These are phyloP conservation scores for Monilinia aucupariae DNA, from an alignment of 2,329 filamentous ascomycete genomes.

Conservation along the genomic window DNA sequence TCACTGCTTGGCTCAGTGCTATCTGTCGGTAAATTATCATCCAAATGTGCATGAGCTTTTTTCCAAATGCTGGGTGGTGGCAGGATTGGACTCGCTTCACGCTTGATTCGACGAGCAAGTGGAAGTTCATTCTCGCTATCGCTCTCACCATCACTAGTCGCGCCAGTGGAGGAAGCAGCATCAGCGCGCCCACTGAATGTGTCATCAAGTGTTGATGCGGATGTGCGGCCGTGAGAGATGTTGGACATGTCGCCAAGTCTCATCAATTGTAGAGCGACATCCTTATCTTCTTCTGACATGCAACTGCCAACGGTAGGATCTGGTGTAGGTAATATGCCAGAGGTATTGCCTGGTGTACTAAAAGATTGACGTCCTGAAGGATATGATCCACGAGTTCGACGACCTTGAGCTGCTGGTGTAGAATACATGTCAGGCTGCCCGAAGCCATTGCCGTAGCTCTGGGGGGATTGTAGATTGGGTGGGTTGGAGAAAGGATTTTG, in stretches of 20 bases:
- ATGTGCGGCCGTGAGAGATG: conserved; percentile 86
- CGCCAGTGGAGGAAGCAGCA: conserved; percentile 75
- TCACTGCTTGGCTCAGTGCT: conserved; percentile 57
- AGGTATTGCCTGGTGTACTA: conserved; percentile 41
- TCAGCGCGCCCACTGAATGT: conserved; percentile 88
- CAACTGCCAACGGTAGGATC: conserved; percentile 96
- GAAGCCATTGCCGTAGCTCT: conserved; percentile 59
- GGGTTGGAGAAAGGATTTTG: conserved; percentile 77
- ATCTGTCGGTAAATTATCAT: conserved; percentile 51
- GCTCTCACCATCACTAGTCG: conserved; percentile 72
- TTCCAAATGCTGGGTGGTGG: conserved; percentile 39
- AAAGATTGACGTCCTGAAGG: conserved; percentile 39
- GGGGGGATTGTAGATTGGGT: conserved; percentile 75
- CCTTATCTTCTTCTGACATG: conserved; percentile 89
- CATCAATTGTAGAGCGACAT: conserved; percentile 96
- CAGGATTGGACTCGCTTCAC: conserved; percentile 48
- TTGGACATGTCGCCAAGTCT: conserved; percentile 90
- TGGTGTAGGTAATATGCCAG: conserved; percentile 77
- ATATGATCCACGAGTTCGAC: conserved; percentile 60
- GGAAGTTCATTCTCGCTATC: conserved; percentile 60
- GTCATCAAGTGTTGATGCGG: conserved; percentile 88
- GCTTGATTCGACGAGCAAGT: conserved; percentile 53
- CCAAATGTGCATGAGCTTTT: conserved; percentile 43
- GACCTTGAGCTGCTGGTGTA: conserved; percentile 59
- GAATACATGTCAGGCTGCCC: conserved; percentile 54